Evolutionary conservation across 768 basidiomycete genomes (phyloP), one percentile per base, ranked within the genome.

Genomic region (Glaciozyma antarctica): DNA sequence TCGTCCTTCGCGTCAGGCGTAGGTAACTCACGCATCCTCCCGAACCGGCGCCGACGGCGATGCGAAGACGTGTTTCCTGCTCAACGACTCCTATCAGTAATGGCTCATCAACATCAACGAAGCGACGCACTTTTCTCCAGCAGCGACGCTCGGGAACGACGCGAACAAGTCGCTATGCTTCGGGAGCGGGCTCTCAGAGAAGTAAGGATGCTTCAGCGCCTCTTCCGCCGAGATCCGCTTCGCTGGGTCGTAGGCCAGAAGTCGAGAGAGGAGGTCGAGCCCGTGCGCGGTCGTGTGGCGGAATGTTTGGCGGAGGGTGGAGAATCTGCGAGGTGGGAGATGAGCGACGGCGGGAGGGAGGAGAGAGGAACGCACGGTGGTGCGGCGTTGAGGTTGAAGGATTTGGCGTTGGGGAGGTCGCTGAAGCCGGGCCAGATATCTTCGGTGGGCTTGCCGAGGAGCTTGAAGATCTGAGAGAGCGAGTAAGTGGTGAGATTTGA

Each of bases 111-210:
- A 10, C 5, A 24, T 3, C 2, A 21, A 32, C 19, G 6, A 22
- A 2, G n/a, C 7, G 12, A 41, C 43, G 22, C 21, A 56, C 53
- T 55, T 51, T 22, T 62, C 61, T 4, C 48, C 61, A 2, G 28
- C 94, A 28, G 95, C 95, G 30, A 88, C 84, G 45, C 90, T 93
- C 38, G 95, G 95, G 77, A 98, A 99, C 3, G 90, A 93, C 2
- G 88, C 84, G 78, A 99, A 98, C 64, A 98, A 79, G 74, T 94
- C 91, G 21, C 91, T 89, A 75, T 98, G 93, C 75, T 99, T 98
- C 0, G 95, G 95, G 45, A 89, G 78, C 0, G 95, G 95, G 0
- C 90, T 87, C 78, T 98, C 95, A 7, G 91, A 95, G 67, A 65
- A 67, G 44, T 62, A 99, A 4, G 87, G 86, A 77, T 99, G 95